phyloP scores from a whole-genome alignment of 1,139 yeast genomes.

The Suhomyces bribrorum region DNA sequence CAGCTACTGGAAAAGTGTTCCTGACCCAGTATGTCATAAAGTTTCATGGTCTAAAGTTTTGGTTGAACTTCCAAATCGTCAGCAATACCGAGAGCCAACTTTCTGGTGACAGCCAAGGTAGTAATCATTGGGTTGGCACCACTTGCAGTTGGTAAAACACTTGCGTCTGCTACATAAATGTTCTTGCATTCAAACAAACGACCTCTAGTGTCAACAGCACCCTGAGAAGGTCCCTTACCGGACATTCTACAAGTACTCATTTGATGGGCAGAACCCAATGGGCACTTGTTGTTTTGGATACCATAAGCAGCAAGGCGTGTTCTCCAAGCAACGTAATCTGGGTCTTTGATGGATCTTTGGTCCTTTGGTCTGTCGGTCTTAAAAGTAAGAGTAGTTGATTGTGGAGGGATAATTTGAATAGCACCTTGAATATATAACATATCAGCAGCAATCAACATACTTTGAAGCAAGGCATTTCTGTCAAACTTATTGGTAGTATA shows the following conservation, averaged over 20 bases:
- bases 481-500: slow-evolving; percentile 48
- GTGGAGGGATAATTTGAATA: slow-evolving; percentile 43
- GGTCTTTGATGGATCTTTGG: slow-evolving; percentile 43
- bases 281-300: slow-evolving; percentile 31
- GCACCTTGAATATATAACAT: slow-evolving; percentile 56
- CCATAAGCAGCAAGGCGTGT: slow-evolving; percentile 27
- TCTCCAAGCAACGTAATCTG: slow-evolving; percentile 52
- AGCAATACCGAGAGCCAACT: slow-evolving; percentile 36
- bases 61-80: slow-evolving; percentile 36
- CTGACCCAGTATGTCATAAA: not conserved
- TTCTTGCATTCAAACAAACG: slow-evolving; percentile 54
- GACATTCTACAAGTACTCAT: slow-evolving; percentile 61
- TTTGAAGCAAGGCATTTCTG: slow-evolving; percentile 41
- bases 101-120: slow-evolving; percentile 44
- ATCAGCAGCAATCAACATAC: slow-evolving; percentile 47
- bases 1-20: not conserved
- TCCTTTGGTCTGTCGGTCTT: slow-evolving; percentile 40
- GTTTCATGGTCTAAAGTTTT: slow-evolving; percentile 25
- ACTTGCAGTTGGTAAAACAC: slow-evolving; percentile 58
- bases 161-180: slow-evolving; percentile 58
- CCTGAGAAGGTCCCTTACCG: slow-evolving; percentile 48
- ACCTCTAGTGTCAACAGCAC: slow-evolving; percentile 53
- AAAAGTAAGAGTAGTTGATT: slow-evolving; percentile 41
- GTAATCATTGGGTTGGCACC: slow-evolving; percentile 60
- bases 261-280: slow-evolving; percentile 60